phyloP scores from a whole-genome alignment of 192 early-diverging fungal species.

The Ambispora gerdemannii region DNA sequence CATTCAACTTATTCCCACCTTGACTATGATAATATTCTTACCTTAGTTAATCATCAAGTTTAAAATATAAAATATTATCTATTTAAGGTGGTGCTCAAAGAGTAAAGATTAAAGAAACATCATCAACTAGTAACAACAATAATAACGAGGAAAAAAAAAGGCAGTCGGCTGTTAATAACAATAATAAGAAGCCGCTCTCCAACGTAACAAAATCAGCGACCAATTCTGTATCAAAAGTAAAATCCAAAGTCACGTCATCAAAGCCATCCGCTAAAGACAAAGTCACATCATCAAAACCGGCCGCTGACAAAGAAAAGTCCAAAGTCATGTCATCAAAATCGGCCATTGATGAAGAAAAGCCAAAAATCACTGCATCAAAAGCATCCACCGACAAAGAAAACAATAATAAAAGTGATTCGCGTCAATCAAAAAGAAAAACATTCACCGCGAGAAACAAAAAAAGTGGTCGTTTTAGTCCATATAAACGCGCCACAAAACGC shows the following conservation, averaged over 20 bases:
- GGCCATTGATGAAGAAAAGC: too few relatives aligned
- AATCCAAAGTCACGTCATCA: not conserved
- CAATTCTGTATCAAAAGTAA: constrained; percentile 7
- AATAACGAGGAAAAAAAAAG: constrained; percentile 26
- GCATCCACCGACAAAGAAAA: too few relatives aligned
- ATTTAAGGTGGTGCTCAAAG: constrained; percentile 21
- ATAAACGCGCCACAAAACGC: not conserved
- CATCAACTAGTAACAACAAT: not conserved
- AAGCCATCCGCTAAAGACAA: too few relatives aligned
- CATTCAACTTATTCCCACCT: not conserved
- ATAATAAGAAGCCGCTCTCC: not conserved
- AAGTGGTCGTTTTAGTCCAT: not conserved
- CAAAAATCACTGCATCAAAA: too few relatives aligned
- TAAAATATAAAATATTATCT: not conserved
- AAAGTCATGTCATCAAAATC: too few relatives aligned
- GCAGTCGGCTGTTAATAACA: constrained; percentile 18
- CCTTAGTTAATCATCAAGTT: too few relatives aligned
- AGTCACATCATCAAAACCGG: too few relatives aligned
- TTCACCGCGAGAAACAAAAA: too few relatives aligned
- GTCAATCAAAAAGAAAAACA: not conserved
- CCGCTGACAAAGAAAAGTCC: too few relatives aligned
- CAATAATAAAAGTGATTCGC: too few relatives aligned
- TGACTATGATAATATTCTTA: too few relatives aligned
- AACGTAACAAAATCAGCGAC: not conserved
- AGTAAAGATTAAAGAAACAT: constrained; percentile 2